Evolutionary conservation across 2,329 filamentous ascomycete genomes (phyloP), one percentile per base, ranked within the genome.

Genomic region (Plenodomus tracheiphilus): DNA sequence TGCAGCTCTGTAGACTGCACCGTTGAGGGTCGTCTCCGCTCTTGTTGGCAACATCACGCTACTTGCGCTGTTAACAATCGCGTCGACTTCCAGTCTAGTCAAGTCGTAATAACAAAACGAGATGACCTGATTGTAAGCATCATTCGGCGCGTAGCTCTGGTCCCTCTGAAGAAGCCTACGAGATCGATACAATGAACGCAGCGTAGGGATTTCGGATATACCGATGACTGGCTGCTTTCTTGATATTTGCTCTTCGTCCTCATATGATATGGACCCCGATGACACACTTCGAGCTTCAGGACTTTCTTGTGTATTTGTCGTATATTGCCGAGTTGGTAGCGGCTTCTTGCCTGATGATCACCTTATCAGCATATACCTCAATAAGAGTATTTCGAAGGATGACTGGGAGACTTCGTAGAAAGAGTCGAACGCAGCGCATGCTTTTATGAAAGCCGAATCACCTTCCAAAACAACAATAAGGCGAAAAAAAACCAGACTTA

Each of bases 11-110:
- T 69, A 62, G 6, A 72, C 45, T 7, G 49, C 41, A 21, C 59
- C 28, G 16, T 69, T 67, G 15, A 72, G 54, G 2, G 56, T 65
- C 2, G 53, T 47, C 7, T 25, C 40, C 8, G 30, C 10, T 44
- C 43, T 56, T 9, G 48, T 43, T 30, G 50, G 11, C 6, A 47
- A 56, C 42, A 68, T 39, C 2, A 48, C 37, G 7, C 21, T 37
- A 13, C 63, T 64, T 1, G 66, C 61, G 36, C 62, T 66, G 36
- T 68, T 71, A 10, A 73, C 64, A 17, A 73, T 71, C 10, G 68
- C 68, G 36, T 70, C 69, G 0, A 70, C 68, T 19, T 61, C 57
- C 3, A 73, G 25, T n/a, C 54, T 58, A 0, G 67, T 71, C 6
- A 73, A 42, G 22, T 72, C 65, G 39, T 68, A 54, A 36, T 55